Percentiles rank a stretch among this genome's conserved stretches.
Evolutionary conservation across 2,329 filamentous ascomycete genomes (phyloP).

Genomic region (Trichoderma arundinaceum): DNA sequence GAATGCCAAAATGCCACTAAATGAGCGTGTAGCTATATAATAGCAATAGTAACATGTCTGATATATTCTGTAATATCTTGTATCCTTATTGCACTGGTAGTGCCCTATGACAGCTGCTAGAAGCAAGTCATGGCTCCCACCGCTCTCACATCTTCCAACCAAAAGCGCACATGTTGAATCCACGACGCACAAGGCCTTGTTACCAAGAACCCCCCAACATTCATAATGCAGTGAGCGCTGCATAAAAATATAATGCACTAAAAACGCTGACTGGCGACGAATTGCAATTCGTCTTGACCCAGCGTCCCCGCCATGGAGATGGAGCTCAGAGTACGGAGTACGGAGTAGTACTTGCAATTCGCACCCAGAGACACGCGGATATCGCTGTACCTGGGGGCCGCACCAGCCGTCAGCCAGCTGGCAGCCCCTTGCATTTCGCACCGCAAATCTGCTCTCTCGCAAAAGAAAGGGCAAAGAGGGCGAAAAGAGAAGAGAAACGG

Average conservation of each 20-base stretch:
- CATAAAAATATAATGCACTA: conserved; percentile 1
- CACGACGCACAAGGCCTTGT: neutral
- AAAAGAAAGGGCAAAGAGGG: neutral
- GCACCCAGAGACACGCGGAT: conserved; percentile 20
- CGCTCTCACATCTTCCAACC: no score
- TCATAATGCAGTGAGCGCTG: conserved; percentile 5
- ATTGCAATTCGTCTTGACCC: neutral
- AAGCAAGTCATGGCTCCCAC: no score
- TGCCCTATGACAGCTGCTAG: no score
- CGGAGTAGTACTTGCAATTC: neutral
- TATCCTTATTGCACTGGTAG: no score
- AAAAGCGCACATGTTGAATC: neutral
- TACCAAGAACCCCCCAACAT: neutral
- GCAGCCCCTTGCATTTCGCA: conserved; percentile 21
- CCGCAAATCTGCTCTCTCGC: neutral
- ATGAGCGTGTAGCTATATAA: no score
- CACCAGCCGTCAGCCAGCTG: conserved; percentile 19
- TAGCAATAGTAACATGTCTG: no score
- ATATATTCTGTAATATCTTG: no score
- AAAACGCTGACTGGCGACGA: neutral
- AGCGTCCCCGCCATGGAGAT: conserved; percentile 1
- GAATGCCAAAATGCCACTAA: no score
- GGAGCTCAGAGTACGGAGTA: neutral
- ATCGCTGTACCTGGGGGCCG: neutral
- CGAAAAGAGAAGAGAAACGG: neutral